Evolutionary conservation across 768 basidiomycete genomes (phyloP).

Genomic region (Termitomyces titanicus): DNA sequence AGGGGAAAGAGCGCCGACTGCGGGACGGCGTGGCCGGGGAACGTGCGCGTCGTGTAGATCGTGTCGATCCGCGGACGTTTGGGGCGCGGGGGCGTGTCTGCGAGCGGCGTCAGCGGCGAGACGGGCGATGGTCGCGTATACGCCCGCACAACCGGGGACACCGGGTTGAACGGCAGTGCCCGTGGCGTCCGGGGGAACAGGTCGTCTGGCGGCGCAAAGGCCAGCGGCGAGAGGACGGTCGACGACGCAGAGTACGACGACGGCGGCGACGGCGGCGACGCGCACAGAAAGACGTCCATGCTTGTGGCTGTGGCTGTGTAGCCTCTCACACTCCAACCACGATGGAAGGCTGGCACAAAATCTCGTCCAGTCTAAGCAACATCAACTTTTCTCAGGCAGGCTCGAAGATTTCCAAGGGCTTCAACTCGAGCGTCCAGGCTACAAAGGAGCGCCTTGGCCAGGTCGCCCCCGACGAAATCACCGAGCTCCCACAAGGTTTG

Average conservation of each 20-base stretch:
- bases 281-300: constrained; percentile 4
- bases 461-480: constrained; percentile 88
- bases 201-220: neutral
- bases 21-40: constrained; percentile 40
- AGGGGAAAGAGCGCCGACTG: constrained; percentile 48
- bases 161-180: neutral
- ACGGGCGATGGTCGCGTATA: neutral
- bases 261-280: neutral
- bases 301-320: neutral
- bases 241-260: neutral
- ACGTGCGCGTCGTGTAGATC: constrained; percentile 38
- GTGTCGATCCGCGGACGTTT: neutral
- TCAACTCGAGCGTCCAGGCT: constrained; percentile 81
- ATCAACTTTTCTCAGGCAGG: constrained; percentile 77
- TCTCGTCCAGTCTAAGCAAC: constrained; percentile 56
- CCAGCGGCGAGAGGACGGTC: neutral
- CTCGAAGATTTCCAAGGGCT: constrained; percentile 72
- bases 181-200: neutral
- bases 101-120: neutral
- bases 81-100: neutral
- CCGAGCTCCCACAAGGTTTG: constrained; percentile 87
- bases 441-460: constrained; percentile 87
- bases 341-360: constrained; percentile 64
- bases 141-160: constrained; percentile 4
- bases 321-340: constrained; percentile 20